A percentile compares a stretch with the other conserved stretches of the same genome.
These are phyloP conservation scores for Rhododendron ferrugineum DNA, from an alignment of 148 eudicot genomes.

Conservation along the genomic window DNA sequence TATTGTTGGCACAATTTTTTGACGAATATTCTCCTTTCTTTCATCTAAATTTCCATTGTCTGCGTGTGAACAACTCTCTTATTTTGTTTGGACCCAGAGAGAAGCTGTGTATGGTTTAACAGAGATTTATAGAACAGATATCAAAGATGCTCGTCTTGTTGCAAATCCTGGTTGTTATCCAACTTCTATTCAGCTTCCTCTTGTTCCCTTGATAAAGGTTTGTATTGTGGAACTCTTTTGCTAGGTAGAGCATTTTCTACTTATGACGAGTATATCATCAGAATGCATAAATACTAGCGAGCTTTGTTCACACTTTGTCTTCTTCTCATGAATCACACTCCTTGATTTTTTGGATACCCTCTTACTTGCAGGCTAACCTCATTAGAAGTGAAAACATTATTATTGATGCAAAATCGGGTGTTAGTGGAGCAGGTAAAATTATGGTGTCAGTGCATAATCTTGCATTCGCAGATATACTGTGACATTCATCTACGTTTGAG, in stretches of 20 bases:
- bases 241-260: neutral
- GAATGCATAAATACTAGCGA: neutral
- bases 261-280: neutral
- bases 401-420: constrained; percentile 93
- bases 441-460: neutral
- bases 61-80: neutral
- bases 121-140: constrained; percentile 60
- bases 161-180: constrained; percentile 99
- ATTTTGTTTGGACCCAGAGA: constrained; percentile 38
- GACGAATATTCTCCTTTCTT: neutral
- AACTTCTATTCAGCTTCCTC: constrained; percentile 83
- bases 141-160: constrained; percentile 67
- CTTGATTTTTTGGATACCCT: constrained; percentile 4
- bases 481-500: neutral
- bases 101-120: constrained; percentile 94
- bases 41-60: neutral
- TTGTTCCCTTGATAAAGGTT: constrained; percentile 83
- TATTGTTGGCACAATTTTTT: neutral
- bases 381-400: constrained; percentile 56
- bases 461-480: neutral
- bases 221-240: constrained; percentile 4
- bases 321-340: neutral
- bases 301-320: neutral
- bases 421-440: constrained; percentile 91
- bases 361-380: constrained; percentile 61